Conservation (phyloP, 495 filamentous ascomycete species). For the Penicillium angulare region DNA sequence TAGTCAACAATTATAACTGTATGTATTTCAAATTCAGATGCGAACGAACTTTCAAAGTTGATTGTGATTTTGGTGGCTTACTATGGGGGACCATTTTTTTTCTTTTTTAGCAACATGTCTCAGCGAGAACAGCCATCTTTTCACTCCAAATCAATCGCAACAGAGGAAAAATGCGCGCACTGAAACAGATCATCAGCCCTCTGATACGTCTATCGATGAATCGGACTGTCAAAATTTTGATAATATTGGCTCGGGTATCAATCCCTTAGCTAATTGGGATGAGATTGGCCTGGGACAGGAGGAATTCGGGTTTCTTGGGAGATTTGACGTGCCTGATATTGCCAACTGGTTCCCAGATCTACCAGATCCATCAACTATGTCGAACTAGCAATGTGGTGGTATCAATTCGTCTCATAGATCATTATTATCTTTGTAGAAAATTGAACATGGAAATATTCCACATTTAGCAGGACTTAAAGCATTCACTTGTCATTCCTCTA, state of each 20-base stretch:
- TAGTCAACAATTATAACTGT: conserved; percentile 23
- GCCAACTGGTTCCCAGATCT: conserved; percentile 37
- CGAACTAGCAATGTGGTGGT: too few species aligned
- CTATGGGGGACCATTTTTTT: too few species aligned
- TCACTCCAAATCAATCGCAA: conserved; percentile 1
- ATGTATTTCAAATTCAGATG: neutral
- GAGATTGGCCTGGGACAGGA: conserved; percentile 22
- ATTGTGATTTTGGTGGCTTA: too few species aligned
- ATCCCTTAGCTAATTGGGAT: conserved; percentile 23
- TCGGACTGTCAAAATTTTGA: conserved; percentile 1
- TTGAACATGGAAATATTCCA: too few species aligned
- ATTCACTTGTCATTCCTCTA: too few species aligned
- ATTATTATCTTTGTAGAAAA: too few species aligned
- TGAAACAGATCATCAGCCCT: neutral
- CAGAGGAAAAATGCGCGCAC: neutral
- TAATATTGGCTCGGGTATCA: conserved; percentile 1
- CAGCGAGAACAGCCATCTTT: neutral
- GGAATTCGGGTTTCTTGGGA: conserved; percentile 31
- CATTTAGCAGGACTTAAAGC: too few species aligned
- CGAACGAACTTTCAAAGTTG: too few species aligned
- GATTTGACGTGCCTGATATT: conserved; percentile 36
- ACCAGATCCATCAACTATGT: conserved; percentile 15
- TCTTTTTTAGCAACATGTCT: neutral
- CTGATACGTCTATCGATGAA: conserved; percentile 1
- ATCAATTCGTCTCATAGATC: too few species aligned